A percentile compares a stretch with the other conserved stretches of the same genome.
phyloP scores from a whole-genome alignment of 2,329 filamentous ascomycete species.

The Beauveria sp. region DNA sequence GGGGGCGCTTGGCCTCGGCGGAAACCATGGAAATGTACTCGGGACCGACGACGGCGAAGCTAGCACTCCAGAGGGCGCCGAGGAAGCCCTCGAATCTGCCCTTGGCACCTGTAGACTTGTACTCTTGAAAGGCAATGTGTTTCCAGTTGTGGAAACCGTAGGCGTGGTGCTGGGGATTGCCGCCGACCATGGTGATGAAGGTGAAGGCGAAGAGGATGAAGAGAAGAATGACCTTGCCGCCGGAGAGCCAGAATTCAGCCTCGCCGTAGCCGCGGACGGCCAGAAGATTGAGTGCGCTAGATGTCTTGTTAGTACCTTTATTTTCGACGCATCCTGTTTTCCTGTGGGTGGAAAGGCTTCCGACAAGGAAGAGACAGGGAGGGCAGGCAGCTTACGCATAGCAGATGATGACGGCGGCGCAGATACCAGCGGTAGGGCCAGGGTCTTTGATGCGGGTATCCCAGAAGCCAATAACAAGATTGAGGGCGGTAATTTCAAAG shows the following conservation, averaged over 20 bases:
- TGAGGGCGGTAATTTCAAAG: conserved; percentile 35
- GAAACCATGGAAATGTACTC: conserved; percentile 64
- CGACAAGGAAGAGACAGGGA: neutral
- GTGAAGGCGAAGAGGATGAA: conserved; percentile 64
- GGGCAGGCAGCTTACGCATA: conserved; percentile 41
- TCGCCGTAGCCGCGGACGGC: conserved; percentile 61
- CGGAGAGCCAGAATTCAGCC: conserved; percentile 61
- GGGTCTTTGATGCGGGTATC: conserved; percentile 44
- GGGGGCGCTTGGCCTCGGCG: conserved; percentile 59
- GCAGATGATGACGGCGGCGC: conserved; percentile 44
- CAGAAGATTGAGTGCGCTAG: conserved; percentile 52
- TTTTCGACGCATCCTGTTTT: conserved; percentile 11
- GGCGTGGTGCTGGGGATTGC: conserved; percentile 60
- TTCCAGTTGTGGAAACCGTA: conserved; percentile 67
- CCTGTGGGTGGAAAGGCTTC: neutral
- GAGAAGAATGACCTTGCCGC: conserved; percentile 59
- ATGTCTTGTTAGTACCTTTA: neutral
- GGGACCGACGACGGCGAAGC: conserved; percentile 57
- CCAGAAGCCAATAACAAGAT: conserved; percentile 35
- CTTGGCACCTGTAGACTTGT: conserved; percentile 50
- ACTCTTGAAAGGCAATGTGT: conserved; percentile 36
- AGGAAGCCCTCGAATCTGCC: conserved; percentile 67
- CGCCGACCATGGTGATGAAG: conserved; percentile 73
- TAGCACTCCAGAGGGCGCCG: conserved; percentile 55
- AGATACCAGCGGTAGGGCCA: conserved; percentile 58